Base-by-base conservation (phyloP, 305 asterid species). In the Stenogyne calaminthoides region DNA sequence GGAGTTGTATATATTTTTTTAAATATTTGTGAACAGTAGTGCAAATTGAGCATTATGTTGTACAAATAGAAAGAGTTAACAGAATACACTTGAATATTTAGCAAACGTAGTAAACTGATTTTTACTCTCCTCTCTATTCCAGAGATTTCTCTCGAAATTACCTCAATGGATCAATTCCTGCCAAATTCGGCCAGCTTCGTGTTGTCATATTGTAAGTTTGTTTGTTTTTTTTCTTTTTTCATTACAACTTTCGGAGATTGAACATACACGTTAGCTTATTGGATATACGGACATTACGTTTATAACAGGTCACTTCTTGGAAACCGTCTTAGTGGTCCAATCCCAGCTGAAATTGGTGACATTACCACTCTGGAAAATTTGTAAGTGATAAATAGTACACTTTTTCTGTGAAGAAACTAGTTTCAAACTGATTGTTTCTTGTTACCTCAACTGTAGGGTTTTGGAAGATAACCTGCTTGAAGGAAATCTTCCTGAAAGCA, bases 401-500 rank as follows among this genome's bases (percentile, higher is more conserved):
- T 57, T 51, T 69, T 37, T 44, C 20, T 69, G 49, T 32, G 64
- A 27, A 72, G 49, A 18, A 72, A 61, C 20, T 39, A 25, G 42
- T 32, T 64, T 7, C 46, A 6, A 69, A 65, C 76, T 80, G 54
- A 80, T 63, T 69, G 14, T 64, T 42, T 65, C 16, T 62, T 63
- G 57, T 67, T 79, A 60, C 60, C 49, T 73, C 62, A 69, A 58
- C 54, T 64, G 51, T 61, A 87, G 93, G 67, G 44, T 84, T 40
- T 73, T 94, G 96, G 97, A 94, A 71, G 88, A 84, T 76, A 94
- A 91, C 83, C 79, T 77, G 81, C 89, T 94, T 8, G 96, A 71
- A 80, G 99, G 99, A 83, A 86, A 88, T 83, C 90, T 94, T 76
- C 92, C 92, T 4, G 55, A 46, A 64, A 84, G 66, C 69, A 83